Percentiles rank a stretch among this genome's conserved stretches.
Evolutionary conservation across 208 protist genomes (phyloP).

Genomic region (Trypanosoma platydactyli): DNA sequence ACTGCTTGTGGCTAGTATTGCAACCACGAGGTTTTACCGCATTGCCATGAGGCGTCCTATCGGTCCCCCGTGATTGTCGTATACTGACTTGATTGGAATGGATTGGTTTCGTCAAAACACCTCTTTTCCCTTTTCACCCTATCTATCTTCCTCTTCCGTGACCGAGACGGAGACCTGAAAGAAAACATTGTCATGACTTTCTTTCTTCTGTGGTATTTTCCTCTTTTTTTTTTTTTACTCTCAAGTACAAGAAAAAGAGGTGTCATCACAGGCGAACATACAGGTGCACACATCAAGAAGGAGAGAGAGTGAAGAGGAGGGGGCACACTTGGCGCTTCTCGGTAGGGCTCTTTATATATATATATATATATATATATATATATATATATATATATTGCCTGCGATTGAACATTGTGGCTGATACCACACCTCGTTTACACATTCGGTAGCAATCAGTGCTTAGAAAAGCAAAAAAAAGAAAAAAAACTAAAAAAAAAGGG

Average conservation of each 20-base stretch:
- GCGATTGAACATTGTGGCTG: neutral
- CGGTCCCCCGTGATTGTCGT: conserved; percentile 62
- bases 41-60: conserved; percentile 80
- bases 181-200: neutral
- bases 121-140: neutral
- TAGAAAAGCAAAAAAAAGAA: neutral
- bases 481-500: neutral
- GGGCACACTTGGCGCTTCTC: too few species aligned
- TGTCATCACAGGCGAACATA: too few species aligned
- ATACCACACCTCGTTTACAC: neutral
- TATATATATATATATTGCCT: too few species aligned
- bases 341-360: too few species aligned
- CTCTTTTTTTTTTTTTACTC: conserved; percentile 18
- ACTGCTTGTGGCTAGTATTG: conserved; percentile 79
- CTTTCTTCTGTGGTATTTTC: conserved; percentile 7
- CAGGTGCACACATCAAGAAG: too few species aligned
- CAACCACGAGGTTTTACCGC: conserved; percentile 77
- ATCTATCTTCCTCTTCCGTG: neutral
- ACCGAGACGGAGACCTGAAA: neutral
- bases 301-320: neutral
- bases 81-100: conserved; percentile 3
- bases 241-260: neutral
- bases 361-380: too few species aligned
- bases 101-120: neutral
- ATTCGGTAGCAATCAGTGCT: neutral